Evolutionary conservation across 2,329 filamentous ascomycete species (phyloP).

Genomic region (Grosmannia serpens): DNA sequence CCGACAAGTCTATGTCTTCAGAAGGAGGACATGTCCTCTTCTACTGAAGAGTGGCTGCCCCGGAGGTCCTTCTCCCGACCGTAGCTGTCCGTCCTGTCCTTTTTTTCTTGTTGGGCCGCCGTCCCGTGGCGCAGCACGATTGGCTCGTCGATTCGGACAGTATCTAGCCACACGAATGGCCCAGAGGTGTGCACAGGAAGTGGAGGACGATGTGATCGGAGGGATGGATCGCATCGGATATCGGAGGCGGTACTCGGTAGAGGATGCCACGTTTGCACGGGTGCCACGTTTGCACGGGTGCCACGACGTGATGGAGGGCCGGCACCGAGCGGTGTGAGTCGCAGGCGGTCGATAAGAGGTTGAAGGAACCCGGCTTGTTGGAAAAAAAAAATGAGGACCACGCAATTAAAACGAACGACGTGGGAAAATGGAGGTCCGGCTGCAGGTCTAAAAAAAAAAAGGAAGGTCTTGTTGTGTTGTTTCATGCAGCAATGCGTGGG

Average conservation of each 20-base stretch:
- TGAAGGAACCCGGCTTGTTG: background rate
- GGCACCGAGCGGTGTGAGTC: background rate
- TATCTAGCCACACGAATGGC: background rate
- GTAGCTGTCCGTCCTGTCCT: background rate
- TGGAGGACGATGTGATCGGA: background rate
- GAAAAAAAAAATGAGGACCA: background rate
- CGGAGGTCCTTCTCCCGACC: background rate
- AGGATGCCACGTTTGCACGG: background rate
- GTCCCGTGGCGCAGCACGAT: background rate
- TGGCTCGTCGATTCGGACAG: background rate
- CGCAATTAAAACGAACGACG: background rate
- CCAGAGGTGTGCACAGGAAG: background rate
- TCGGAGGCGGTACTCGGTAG: background rate
- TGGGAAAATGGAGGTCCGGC: background rate
- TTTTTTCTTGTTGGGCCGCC: background rate
- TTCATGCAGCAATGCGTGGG: background rate
- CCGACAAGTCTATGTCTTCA: background rate
- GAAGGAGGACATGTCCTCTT: background rate
- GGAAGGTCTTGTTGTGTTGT: background rate
- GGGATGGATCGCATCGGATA: background rate
- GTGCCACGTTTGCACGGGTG: background rate
- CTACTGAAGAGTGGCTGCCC: background rate
- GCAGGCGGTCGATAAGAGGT: background rate
- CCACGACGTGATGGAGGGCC: background rate
- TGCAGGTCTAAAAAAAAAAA: no score